Conservation (phyloP, 768 basidiomycete genomes). For the Omphalotus guepiniiformis region DNA sequence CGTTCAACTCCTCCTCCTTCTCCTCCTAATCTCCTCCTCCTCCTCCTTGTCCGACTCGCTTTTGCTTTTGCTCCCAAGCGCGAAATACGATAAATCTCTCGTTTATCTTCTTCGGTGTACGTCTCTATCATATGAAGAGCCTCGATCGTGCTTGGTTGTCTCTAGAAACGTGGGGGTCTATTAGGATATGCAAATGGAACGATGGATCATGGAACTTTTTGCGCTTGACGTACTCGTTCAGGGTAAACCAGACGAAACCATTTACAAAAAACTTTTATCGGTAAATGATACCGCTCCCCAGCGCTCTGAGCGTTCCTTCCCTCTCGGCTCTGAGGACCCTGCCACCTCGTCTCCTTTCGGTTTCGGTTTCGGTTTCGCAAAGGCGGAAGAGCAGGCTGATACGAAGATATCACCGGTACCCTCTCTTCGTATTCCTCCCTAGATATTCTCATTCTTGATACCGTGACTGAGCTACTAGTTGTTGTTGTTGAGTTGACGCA, state of each 20-base stretch:
- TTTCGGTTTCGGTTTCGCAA: not conserved
- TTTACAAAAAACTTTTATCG: slow-evolving; percentile 2
- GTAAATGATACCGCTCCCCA: not conserved
- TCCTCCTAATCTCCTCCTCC: too few relatives aligned
- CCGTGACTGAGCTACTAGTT: not conserved
- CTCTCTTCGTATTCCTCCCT: slow-evolving; percentile 2
- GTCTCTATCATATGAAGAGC: not conserved
- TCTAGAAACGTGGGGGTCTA: not conserved
- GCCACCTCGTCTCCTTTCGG: too few relatives aligned
- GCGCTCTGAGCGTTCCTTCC: not conserved
- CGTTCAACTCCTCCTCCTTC: not conserved
- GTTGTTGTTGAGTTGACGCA: too few relatives aligned
- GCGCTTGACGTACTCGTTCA: slow-evolving; percentile 1
- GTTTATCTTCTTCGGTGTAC: not conserved
- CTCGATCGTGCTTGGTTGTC: not conserved
- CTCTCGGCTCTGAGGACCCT: not conserved
- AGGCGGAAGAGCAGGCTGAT: slow-evolving; percentile 6
- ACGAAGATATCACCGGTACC: not conserved
- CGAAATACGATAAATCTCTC: slow-evolving; percentile 1
- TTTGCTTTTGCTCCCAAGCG: not conserved
- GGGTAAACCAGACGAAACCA: slow-evolving; percentile 1
- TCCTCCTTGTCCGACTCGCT: not conserved
- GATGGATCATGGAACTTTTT: too few relatives aligned
- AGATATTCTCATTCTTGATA: too few relatives aligned
- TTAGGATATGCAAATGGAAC: not conserved